Percentiles rank a stretch among this genome's conserved stretches.
Conservation (phyloP, 305 asterid genomes). For the Caryopteris hybrid region DNA sequence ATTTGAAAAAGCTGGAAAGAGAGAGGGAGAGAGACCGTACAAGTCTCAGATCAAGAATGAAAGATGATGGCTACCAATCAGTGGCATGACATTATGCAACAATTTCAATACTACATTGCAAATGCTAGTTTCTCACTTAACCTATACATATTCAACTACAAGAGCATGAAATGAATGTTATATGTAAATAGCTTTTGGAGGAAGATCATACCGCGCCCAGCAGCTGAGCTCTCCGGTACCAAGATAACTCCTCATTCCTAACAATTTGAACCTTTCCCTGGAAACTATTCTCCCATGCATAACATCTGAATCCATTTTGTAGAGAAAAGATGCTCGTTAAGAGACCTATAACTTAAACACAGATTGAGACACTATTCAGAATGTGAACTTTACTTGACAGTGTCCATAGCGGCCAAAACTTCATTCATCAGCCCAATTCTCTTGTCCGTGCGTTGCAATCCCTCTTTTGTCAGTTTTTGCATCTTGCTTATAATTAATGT, state of each 20-base stretch:
- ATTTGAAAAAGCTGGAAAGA: slow-evolving; percentile 7
- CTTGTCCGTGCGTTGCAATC: slow-evolving; percentile 78
- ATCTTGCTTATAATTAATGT: slow-evolving; percentile 70
- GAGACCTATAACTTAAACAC: slow-evolving; percentile 8
- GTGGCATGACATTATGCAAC: not conserved
- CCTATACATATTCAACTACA: not conserved
- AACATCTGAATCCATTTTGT: slow-evolving; percentile 61
- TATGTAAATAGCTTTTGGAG: slow-evolving; percentile 16
- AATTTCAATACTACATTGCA: slow-evolving; percentile 1
- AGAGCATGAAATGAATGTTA: not conserved
- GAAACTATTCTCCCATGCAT: slow-evolving; percentile 95
- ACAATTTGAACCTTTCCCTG: slow-evolving; percentile 74
- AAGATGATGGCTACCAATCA: slow-evolving; percentile 6
- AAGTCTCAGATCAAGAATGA: not conserved
- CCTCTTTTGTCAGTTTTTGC: slow-evolving; percentile 86
- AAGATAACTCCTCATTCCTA: slow-evolving; percentile 81
- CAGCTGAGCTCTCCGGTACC: slow-evolving; percentile 79
- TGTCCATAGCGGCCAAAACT: slow-evolving; percentile 90
- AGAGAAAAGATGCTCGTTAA: slow-evolving; percentile 15
- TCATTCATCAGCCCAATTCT: slow-evolving; percentile 95
- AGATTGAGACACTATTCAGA: slow-evolving; percentile 6
- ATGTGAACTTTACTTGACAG: slow-evolving; percentile 64
- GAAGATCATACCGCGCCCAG: slow-evolving; percentile 77
- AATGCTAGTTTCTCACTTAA: slow-evolving; percentile 4
- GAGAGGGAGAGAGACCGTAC: not conserved